Evolutionary conservation across 768 basidiomycete genomes (phyloP).

Genomic region (Rhizopogon salebrosus): DNA sequence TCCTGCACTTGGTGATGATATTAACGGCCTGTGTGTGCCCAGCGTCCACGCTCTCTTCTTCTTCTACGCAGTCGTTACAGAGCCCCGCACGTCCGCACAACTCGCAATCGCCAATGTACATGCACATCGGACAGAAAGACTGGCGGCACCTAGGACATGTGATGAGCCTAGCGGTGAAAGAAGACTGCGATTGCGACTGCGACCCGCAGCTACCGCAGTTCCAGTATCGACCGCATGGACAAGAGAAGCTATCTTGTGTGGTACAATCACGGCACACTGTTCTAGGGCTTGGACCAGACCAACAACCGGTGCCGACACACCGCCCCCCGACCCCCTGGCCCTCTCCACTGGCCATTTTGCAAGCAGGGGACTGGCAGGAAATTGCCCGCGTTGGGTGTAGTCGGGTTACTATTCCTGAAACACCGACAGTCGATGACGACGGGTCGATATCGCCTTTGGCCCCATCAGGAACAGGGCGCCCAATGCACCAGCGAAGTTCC

Average conservation of each 20-base stretch:
- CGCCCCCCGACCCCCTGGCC: neutral
- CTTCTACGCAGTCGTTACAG: constrained; percentile 2
- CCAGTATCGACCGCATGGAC: constrained; percentile 1
- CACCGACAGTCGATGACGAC: neutral
- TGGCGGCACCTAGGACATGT: constrained; percentile 2
- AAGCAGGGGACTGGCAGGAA: neutral
- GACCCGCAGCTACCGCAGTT: neutral
- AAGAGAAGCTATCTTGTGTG: neutral
- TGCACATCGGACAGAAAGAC: neutral
- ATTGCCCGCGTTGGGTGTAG: neutral
- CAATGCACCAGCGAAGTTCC: neutral
- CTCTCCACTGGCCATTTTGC: neutral
- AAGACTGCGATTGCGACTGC: too few species aligned
- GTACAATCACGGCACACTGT: neutral
- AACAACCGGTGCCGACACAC: neutral
- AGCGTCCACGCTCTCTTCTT: neutral
- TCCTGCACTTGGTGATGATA: neutral
- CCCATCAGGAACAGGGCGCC: neutral
- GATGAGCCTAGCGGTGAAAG: neutral
- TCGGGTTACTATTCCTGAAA: neutral
- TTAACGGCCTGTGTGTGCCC: neutral
- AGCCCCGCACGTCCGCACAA: neutral
- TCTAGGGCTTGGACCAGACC: neutral
- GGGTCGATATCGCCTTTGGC: neutral
- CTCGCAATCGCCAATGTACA: neutral